Evolutionary conservation across 2,329 filamentous ascomycete species (phyloP).

Genomic region (Hyphodiscus sp.): DNA sequence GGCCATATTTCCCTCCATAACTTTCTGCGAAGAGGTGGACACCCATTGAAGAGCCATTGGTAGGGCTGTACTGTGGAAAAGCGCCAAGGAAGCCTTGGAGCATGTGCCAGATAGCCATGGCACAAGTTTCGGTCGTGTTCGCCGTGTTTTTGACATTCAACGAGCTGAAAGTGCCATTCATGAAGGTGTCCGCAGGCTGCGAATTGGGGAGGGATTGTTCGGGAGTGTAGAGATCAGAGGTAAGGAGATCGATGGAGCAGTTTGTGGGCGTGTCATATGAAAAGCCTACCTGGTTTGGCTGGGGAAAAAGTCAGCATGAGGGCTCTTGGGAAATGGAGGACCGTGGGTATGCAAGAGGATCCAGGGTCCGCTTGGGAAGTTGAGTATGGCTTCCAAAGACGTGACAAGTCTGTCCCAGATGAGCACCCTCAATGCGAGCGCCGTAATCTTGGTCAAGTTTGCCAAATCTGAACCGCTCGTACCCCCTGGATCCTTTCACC

Average conservation of each 20-base stretch:
- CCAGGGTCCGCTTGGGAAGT: no score
- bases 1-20: slow-evolving; percentile 65
- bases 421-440: not conserved
- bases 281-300: slow-evolving; percentile 66
- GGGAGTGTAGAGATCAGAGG: slow-evolving; percentile 34
- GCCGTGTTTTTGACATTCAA: slow-evolving; percentile 38
- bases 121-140: slow-evolving; percentile 45
- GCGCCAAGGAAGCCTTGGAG: slow-evolving; percentile 52
- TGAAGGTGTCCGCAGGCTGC: slow-evolving; percentile 31
- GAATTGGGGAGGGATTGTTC: slow-evolving; percentile 28
- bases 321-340: not conserved
- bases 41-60: slow-evolving; percentile 46
- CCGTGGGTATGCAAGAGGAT: no score
- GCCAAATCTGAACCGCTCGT: slow-evolving; percentile 2
- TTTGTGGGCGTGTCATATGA: slow-evolving; percentile 61
- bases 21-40: slow-evolving; percentile 64
- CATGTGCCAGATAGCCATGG: slow-evolving; percentile 52
- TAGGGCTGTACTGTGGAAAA: slow-evolving; percentile 48
- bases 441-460: not conserved
- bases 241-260: slow-evolving; percentile 46
- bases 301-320: slow-evolving; percentile 29
- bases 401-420: not conserved
- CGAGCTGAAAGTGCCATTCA: slow-evolving; percentile 62
- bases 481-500: slow-evolving; percentile 35
- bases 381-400: not conserved